Conservation (phyloP, 305 asterid species). For the Rubia tinctorum region DNA sequence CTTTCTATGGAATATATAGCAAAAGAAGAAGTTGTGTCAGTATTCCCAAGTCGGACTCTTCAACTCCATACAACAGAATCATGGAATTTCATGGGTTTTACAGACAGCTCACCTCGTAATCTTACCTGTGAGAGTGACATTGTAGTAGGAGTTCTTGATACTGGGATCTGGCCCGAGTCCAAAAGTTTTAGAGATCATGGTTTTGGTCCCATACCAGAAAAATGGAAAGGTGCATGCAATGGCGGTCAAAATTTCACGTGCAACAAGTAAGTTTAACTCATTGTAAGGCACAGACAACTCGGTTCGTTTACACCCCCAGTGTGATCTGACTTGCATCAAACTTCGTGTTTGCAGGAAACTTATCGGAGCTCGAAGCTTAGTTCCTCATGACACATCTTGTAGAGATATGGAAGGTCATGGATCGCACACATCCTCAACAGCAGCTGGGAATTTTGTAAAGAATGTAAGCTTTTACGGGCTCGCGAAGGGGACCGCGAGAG, state of each 20-base stretch:
- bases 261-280: slow-evolving; percentile 30
- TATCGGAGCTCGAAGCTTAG: neutral
- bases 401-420: neutral
- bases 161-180: slow-evolving; percentile 23
- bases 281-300: no score
- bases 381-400: neutral
- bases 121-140: slow-evolving; percentile 13
- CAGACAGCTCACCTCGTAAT: neutral
- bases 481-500: slow-evolving; percentile 39
- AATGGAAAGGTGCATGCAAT: slow-evolving; percentile 47
- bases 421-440: slow-evolving; percentile 49
- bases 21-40: slow-evolving; percentile 9
- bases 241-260: slow-evolving; percentile 48
- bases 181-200: slow-evolving; percentile 13
- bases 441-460: slow-evolving; percentile 41
- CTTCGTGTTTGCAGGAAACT: neutral
- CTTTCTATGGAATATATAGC: neutral
- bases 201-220: slow-evolving; percentile 8
- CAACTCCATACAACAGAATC: slow-evolving; percentile 19
- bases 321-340: no score
- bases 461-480: slow-evolving; percentile 33
- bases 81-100: slow-evolving; percentile 17
- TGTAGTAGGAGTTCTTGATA: slow-evolving; percentile 17
- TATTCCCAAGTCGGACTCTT: slow-evolving; percentile 15
- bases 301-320: no score